phyloP scores from a whole-genome alignment of 2,329 filamentous ascomycete genomes.

The Coniochaeta ligniaria region DNA sequence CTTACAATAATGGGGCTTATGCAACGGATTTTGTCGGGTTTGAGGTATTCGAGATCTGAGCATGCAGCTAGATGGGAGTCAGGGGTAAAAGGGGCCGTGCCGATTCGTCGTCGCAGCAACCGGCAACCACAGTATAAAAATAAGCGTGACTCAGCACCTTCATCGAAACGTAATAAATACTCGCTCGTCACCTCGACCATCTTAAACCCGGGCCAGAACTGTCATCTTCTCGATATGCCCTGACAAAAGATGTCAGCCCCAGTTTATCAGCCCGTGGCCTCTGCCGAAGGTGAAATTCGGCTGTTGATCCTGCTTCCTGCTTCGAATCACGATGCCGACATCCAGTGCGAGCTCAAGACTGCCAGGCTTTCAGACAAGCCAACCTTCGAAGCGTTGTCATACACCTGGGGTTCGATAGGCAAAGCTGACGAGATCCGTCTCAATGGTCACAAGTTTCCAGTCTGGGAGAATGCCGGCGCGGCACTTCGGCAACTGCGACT shows the following conservation, averaged over 20 bases:
- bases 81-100: neutral
- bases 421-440: neutral
- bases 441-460: neutral
- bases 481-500: neutral
- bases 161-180: neutral
- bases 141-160: neutral
- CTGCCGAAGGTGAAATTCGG: neutral
- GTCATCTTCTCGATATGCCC: too few species aligned
- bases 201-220: too few species aligned
- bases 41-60: conserved; percentile 20
- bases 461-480: neutral
- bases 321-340: neutral
- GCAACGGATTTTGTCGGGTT: conserved; percentile 37
- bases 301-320: neutral
- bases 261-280: neutral
- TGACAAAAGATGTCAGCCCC: neutral
- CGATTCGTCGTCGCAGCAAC: neutral
- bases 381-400: neutral
- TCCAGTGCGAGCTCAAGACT: neutral
- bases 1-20: conserved; percentile 15
- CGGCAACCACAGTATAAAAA: neutral
- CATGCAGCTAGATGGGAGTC: neutral
- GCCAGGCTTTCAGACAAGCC: neutral
- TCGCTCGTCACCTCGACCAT: too few species aligned
- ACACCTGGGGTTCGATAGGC: neutral